Conservation (phyloP, 2,329 filamentous ascomycete genomes). For the Septoria petroselini region DNA sequence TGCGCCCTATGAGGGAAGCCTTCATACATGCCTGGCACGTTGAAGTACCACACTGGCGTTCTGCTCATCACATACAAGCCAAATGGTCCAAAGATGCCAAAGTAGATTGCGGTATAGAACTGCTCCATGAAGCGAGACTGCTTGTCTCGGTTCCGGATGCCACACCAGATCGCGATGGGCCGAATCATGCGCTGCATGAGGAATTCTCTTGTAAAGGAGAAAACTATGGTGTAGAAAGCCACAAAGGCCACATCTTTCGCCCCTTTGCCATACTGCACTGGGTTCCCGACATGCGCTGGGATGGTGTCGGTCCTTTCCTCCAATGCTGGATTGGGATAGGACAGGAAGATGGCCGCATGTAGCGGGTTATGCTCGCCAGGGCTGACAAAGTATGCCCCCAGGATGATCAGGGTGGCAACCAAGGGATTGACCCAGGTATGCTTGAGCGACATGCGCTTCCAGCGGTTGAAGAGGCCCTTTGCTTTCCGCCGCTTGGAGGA, state of each 20-base stretch:
- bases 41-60: constrained; percentile 95
- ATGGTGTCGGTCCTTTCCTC: constrained; percentile 36
- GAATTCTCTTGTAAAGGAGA: constrained; percentile 93
- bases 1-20: constrained; percentile 79
- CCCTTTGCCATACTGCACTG: constrained; percentile 81
- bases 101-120: constrained; percentile 90
- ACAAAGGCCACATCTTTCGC: constrained; percentile 82
- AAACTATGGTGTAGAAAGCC: constrained; percentile 79
- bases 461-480: constrained; percentile 45
- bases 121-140: constrained; percentile 95
- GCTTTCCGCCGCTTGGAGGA: constrained; percentile 49
- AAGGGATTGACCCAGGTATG: constrained; percentile 68
- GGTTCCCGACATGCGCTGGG: constrained; percentile 46
- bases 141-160: constrained; percentile 70
- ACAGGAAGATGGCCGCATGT: constrained; percentile 81
- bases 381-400: constrained; percentile 68
- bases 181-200: constrained; percentile 87
- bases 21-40: constrained; percentile 86
- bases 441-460: constrained; percentile 46
- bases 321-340: constrained; percentile 62
- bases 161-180: constrained; percentile 67
- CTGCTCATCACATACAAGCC: constrained; percentile 87
- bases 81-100: constrained; percentile 73
- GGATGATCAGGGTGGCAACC: constrained; percentile 61
- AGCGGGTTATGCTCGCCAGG: constrained; percentile 76